Conservation (phyloP, 495 filamentous ascomycete genomes). For the Diplogelasinospora grovesii region DNA sequence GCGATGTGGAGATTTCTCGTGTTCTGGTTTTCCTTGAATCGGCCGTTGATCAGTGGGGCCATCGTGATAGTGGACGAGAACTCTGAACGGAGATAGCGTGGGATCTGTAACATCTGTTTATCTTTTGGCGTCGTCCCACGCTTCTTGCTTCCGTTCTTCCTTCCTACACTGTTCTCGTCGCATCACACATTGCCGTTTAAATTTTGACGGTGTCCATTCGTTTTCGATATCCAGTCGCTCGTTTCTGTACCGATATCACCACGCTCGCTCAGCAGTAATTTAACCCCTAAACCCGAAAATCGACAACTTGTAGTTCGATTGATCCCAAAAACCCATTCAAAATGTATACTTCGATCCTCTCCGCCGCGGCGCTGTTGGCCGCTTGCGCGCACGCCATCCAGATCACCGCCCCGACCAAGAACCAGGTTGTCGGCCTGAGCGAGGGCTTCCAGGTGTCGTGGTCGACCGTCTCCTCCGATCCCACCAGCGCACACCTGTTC, state of each 20-base stretch:
- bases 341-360: slow-evolving; percentile 19
- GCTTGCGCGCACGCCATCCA: slow-evolving; percentile 17
- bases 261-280: slow-evolving; percentile 2
- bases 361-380: slow-evolving; percentile 13
- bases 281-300: too few relatives aligned
- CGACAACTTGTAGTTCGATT: neutral
- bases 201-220: slow-evolving; percentile 1
- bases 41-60: slow-evolving; percentile 4
- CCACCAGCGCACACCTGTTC: slow-evolving; percentile 18
- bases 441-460: slow-evolving; percentile 20
- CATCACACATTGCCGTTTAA: neutral
- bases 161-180: neutral
- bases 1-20: slow-evolving; percentile 1
- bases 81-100: too few relatives aligned
- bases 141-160: neutral
- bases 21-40: neutral
- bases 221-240: slow-evolving; percentile 2
- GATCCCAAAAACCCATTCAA: slow-evolving; percentile 11
- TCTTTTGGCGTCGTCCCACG: neutral
- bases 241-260: neutral
- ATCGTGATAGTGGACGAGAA: too few relatives aligned
- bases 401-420: slow-evolving; percentile 21
- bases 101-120: neutral
- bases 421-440: slow-evolving; percentile 14
- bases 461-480: slow-evolving; percentile 22